Base-by-base conservation (phyloP, 2,329 filamentous ascomycete species). In the Aspergillus sp. region DNA sequence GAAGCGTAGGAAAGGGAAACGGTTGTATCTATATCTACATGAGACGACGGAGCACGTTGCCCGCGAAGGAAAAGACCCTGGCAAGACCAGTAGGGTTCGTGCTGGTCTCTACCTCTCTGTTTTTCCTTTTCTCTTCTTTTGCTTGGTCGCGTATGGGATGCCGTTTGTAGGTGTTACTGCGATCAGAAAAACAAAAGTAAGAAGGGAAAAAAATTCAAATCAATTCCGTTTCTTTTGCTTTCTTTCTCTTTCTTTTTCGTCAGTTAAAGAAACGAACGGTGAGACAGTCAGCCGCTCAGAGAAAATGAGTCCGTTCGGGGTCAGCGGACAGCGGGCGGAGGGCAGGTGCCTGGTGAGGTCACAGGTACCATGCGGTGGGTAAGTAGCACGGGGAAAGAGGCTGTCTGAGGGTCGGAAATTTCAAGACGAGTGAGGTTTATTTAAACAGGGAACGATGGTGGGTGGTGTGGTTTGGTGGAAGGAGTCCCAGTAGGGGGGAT, bases 311-410 rank as follows among this genome's bases (percentile, higher is more conserved):
- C 53, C 45, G 55, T 52, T 26, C 59, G 59, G 58, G 58, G 69
- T 72, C 71, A 72, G 69, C 68, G 68, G 70, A 65, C 63, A 56
- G 64, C 55, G 61, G 59, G 62, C 59, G 52, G 59, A 69, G 68
- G 67, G 69, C 71, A 73, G 70, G 70, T 74, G 72, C 67, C 70
- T 71, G 63, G 68, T 62, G 60, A 67, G 63, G 65, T 71, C 71
- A 71, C 70, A 71, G 66, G 67, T 64, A 69, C 67, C 69, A 69
- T 71, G 55, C 60, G 58, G 60, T 59, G 32, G 52, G 61, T 54
- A 55, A 54, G 63, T 61, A 60, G 64, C 65, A 66, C 67, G 64
- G 51, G 42, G 32, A n/a, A 29, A 9, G 24, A 54, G 31, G 32
- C 46, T 24, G 47, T 6, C 16, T 45, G 36, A 36, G 54, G 59